Conservation (phyloP, 2,329 filamentous ascomycete species). For the Fusarium torulosum region DNA sequence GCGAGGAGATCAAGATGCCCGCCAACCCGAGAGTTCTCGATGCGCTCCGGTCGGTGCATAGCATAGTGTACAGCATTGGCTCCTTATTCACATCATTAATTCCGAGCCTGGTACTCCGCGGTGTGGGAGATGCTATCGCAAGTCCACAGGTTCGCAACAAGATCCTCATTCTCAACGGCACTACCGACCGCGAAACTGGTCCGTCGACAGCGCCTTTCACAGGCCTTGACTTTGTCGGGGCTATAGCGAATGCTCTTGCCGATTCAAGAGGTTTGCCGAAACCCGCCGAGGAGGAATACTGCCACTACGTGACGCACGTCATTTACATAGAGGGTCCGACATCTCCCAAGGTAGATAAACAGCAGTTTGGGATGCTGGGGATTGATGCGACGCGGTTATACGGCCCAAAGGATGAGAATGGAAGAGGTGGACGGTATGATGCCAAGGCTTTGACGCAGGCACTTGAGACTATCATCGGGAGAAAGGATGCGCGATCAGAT, state of each 20-base stretch:
- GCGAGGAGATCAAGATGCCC: conserved; percentile 90
- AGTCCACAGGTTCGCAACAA: conserved; percentile 69
- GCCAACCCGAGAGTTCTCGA: conserved; percentile 85
- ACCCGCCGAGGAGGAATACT: conserved; percentile 63
- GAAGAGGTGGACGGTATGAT: conserved; percentile 75
- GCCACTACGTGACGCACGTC: conserved; percentile 83
- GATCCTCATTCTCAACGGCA: conserved; percentile 87
- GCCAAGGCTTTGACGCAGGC: conserved; percentile 79
- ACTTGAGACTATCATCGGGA: conserved; percentile 81
- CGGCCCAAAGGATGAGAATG: conserved; percentile 67
- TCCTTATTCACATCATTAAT: conserved; percentile 91
- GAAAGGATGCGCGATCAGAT: conserved; percentile 54
- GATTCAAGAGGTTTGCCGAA: conserved; percentile 69
- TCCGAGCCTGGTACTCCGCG: conserved; percentile 81
- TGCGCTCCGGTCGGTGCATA: conserved; percentile 72
- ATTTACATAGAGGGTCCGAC: conserved; percentile 80
- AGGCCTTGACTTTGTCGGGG: conserved; percentile 83
- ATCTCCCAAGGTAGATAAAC: conserved; percentile 77
- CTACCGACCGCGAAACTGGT: conserved; percentile 87
- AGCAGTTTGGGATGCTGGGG: conserved; percentile 72
- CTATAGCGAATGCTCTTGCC: conserved; percentile 80
- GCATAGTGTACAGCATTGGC: conserved; percentile 92
- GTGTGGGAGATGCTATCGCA: conserved; percentile 73
- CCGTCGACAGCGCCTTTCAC: conserved; percentile 74
- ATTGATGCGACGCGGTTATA: conserved; percentile 84